A percentile compares a stretch with the other conserved stretches of the same genome.
These are phyloP conservation scores for Microsporum audouinii DNA, from an alignment of 2,329 filamentous ascomycete genomes.

Conservation along the genomic window DNA sequence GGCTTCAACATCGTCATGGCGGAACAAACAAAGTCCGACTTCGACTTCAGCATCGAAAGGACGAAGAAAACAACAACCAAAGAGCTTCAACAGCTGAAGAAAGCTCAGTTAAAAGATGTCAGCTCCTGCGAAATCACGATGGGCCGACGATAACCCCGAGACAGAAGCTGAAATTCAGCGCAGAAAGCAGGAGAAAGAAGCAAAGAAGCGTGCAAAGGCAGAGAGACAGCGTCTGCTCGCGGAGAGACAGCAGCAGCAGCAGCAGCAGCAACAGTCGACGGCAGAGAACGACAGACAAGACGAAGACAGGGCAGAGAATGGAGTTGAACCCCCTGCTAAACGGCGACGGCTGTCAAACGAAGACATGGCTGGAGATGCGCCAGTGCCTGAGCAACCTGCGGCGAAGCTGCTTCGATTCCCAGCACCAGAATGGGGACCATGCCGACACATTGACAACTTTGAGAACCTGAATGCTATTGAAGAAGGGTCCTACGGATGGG, in stretches of 20 bases:
- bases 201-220: slow-evolving; percentile 72
- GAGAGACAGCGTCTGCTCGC: slow-evolving; percentile 62
- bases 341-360: slow-evolving; percentile 50
- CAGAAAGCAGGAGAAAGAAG: slow-evolving; percentile 71
- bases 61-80: background rate
- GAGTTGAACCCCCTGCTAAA: slow-evolving; percentile 42
- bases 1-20: background rate
- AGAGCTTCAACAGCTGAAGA: background rate
- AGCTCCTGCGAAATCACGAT: slow-evolving; percentile 59
- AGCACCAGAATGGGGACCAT: slow-evolving; percentile 54
- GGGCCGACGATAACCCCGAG: slow-evolving; percentile 78
- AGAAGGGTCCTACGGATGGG: slow-evolving; percentile 92
- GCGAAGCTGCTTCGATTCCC: slow-evolving; percentile 61
- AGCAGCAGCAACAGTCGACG: slow-evolving; percentile 24
- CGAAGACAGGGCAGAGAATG: slow-evolving; percentile 11
- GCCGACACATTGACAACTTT: slow-evolving; percentile 73
- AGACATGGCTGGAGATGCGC: slow-evolving; percentile 16
- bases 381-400: slow-evolving; percentile 23
- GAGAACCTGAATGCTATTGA: slow-evolving; percentile 94
- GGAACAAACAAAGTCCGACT: background rate
- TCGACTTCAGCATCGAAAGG: background rate
- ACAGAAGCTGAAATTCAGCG: slow-evolving; percentile 55
- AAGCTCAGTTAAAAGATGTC: slow-evolving; percentile 42
- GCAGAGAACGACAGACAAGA: slow-evolving; percentile 16
- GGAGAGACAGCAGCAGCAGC: slow-evolving; percentile 35